Conservation (phyloP, 108 stramenopile species). For the Nitzschia inconspicua region DNA sequence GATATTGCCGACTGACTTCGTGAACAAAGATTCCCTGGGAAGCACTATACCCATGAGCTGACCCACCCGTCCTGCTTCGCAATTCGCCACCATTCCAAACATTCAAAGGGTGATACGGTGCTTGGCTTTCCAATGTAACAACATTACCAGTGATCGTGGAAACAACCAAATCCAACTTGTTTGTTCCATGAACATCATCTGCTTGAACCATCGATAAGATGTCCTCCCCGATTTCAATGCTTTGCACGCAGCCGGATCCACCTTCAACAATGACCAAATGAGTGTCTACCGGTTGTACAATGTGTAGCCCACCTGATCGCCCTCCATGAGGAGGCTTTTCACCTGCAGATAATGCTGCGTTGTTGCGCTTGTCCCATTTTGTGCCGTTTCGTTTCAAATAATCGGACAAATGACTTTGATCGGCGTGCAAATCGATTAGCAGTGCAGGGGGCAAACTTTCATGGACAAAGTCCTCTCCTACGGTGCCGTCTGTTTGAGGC, state of each 20-base stretch:
- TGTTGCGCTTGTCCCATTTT: slow-evolving; percentile 27
- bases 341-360: slow-evolving; percentile 1
- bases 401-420: slow-evolving; percentile 55
- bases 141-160: slow-evolving; percentile 70
- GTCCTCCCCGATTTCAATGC: slow-evolving; percentile 60
- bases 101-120: slow-evolving; percentile 75
- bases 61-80: slow-evolving; percentile 51
- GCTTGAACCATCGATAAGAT: slow-evolving; percentile 72
- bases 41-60: slow-evolving; percentile 72
- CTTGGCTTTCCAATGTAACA: slow-evolving; percentile 64
- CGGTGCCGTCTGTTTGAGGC: slow-evolving; percentile 2
- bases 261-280: slow-evolving; percentile 70
- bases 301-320: slow-evolving; percentile 58
- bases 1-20: slow-evolving; percentile 63
- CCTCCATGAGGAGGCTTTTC: slow-evolving; percentile 55
- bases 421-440: slow-evolving; percentile 66
- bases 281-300: slow-evolving; percentile 65
- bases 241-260: slow-evolving; percentile 70
- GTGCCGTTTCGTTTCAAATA: slow-evolving; percentile 44
- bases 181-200: slow-evolving; percentile 83
- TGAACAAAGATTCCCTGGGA: slow-evolving; percentile 81
- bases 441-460: slow-evolving; percentile 48
- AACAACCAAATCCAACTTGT: slow-evolving; percentile 67
- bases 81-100: slow-evolving; percentile 75
- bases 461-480: slow-evolving; percentile 24